Percentiles rank a stretch among this genome's conserved stretches.
phyloP scores from a whole-genome alignment of 805 yeast species.

The Nakazawaea anatomiae region DNA sequence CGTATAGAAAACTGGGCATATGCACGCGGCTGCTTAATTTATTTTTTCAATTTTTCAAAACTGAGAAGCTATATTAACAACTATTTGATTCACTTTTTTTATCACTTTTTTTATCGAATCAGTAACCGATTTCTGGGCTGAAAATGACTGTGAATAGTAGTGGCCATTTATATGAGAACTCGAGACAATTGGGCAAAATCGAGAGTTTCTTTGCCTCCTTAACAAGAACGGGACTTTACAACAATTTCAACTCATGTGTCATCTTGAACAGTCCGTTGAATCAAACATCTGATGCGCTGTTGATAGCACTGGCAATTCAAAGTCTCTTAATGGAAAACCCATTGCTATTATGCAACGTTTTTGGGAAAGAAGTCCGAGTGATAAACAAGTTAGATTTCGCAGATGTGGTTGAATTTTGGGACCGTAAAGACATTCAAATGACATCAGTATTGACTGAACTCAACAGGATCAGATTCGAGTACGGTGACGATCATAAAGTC shows the following conservation, averaged over 20 bases:
- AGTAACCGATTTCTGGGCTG: background rate
- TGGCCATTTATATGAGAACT: background rate
- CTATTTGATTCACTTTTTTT: too few relatives aligned
- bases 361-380: background rate
- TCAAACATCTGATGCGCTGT: background rate
- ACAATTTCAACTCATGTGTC: slow-evolving; percentile 1
- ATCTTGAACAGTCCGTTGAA: background rate
- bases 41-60: too few relatives aligned
- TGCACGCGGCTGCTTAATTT: too few relatives aligned
- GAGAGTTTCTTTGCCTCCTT: slow-evolving; percentile 4
- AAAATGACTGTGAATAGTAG: background rate
- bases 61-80: too few relatives aligned
- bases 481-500: background rate
- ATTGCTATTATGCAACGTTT: slow-evolving; percentile 1
- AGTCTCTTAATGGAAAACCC: background rate
- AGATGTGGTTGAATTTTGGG: slow-evolving; percentile 5
- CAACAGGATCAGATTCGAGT: background rate
- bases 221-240: background rate
- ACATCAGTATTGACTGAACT: background rate
- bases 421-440: background rate
- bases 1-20: too few relatives aligned
- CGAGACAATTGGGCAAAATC: slow-evolving; percentile 4
- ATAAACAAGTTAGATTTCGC: background rate
- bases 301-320: background rate
- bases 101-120: too few relatives aligned